Percentiles rank a stretch among this genome's conserved stretches.
phyloP scores from a whole-genome alignment of 129 eudicot species.

The Tagetes patula region DNA sequence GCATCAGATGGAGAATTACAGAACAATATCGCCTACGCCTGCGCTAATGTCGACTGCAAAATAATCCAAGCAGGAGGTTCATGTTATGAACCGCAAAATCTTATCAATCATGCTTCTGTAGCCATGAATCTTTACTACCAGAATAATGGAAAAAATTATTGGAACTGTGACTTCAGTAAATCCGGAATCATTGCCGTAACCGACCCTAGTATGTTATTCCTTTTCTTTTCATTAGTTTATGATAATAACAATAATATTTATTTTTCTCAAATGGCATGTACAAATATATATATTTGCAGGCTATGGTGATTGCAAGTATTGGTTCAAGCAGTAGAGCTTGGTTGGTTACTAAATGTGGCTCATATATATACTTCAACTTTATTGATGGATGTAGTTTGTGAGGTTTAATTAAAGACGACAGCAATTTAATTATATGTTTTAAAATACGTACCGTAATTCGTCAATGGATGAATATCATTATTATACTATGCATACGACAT shows the following conservation, averaged over 20 bases:
- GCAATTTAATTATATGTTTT: too few relatives aligned
- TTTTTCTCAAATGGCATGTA: too few relatives aligned
- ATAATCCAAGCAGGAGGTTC: constrained; percentile 31
- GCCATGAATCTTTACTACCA: constrained; percentile 57
- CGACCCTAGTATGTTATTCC: constrained; percentile 59
- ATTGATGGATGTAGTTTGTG: background rate
- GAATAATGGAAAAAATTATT: constrained; percentile 17
- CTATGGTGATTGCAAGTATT: constrained; percentile 41
- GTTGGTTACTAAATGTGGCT: background rate
- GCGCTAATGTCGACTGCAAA: constrained; percentile 34
- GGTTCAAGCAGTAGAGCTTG: constrained; percentile 12
- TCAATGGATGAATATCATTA: too few relatives aligned
- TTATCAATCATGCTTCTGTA: constrained; percentile 45
- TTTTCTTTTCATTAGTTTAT: too few relatives aligned
- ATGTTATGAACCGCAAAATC: constrained; percentile 33
- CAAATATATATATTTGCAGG: constrained; percentile 45
- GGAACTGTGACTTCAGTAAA: constrained; percentile 40
- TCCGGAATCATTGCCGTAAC: constrained; percentile 35
- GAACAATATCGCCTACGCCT: constrained; percentile 37
- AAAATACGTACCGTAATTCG: too few relatives aligned
- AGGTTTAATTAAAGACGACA: too few relatives aligned
- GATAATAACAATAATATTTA: constrained; percentile 1
- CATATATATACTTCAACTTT: background rate
- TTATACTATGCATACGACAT: too few relatives aligned
- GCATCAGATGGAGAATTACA: constrained; percentile 24